Percentiles rank a stretch among this genome's conserved stretches.
These are phyloP conservation scores for Alternaria sp. DNA, from an alignment of 2,329 filamentous ascomycete genomes.

Conservation along the genomic window DNA sequence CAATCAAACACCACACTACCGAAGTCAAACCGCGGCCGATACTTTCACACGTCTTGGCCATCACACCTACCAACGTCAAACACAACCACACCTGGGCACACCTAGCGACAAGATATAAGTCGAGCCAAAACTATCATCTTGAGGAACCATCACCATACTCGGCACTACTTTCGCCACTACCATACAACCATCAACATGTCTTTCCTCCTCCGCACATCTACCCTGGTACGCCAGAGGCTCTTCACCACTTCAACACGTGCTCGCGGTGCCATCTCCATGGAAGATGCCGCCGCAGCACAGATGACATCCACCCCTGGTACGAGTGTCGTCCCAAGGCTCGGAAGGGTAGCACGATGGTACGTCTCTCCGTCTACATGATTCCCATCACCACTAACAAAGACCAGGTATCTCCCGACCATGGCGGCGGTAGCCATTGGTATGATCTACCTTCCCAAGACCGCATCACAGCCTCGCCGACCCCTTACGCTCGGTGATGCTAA, in stretches of 20 bases:
- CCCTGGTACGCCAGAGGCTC: conserved; percentile 32
- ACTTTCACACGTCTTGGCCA: conserved; percentile 21
- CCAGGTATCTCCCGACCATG: conserved; percentile 45
- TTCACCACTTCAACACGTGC: conserved; percentile 40
- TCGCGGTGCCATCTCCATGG: conserved; percentile 30
- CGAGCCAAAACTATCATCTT: conserved; percentile 2
- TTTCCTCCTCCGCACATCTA: conserved; percentile 32
- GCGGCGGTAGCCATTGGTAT: conserved; percentile 41
- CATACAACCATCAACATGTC: conserved; percentile 31
- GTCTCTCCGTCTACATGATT: not conserved
- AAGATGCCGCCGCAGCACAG: conserved; percentile 31
- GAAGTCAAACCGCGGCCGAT: conserved; percentile 25
- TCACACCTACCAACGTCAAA: conserved; percentile 1
- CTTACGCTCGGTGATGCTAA: conserved; percentile 40
- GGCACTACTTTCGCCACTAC: conserved; percentile 5
- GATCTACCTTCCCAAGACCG: conserved; percentile 32
- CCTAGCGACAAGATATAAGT: conserved; percentile 7
- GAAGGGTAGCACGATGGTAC: conserved; percentile 42
- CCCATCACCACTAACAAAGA: conserved; percentile 3
- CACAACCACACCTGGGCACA: not conserved
- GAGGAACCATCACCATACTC: conserved; percentile 1
- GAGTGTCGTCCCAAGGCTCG: conserved; percentile 38
- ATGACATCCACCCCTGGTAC: conserved; percentile 25
- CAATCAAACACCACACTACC: conserved; percentile 13
- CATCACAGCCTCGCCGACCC: conserved; percentile 27